Evolutionary conservation across 2,329 filamentous ascomycete genomes (phyloP).

Genomic region (Dryadomyces quercus-mongolicae): DNA sequence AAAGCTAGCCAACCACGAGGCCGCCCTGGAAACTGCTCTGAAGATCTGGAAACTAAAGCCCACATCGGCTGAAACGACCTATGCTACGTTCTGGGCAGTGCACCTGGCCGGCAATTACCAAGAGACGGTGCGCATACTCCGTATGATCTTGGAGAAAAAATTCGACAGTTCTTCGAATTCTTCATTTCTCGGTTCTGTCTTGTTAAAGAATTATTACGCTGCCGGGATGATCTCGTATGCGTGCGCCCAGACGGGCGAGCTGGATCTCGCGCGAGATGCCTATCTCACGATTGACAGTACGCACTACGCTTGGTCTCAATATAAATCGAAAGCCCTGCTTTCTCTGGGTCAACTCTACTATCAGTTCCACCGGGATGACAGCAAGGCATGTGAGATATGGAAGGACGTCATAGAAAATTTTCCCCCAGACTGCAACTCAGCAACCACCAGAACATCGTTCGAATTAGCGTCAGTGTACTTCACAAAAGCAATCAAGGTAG

Average conservation of each 20-base stretch:
- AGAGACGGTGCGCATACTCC: not conserved
- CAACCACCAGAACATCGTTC: not conserved
- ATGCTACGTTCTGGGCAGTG: not conserved
- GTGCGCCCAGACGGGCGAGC: not conserved
- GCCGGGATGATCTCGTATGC: not conserved
- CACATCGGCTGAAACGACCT: not conserved
- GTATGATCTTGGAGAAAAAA: not conserved
- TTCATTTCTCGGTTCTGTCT: not conserved
- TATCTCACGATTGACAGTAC: not conserved
- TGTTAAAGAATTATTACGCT: not conserved
- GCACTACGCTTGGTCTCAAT: not conserved
- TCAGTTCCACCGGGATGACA: not conserved
- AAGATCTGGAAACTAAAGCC: too few relatives aligned
- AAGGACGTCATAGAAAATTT: not conserved
- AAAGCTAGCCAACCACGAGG: too few relatives aligned
- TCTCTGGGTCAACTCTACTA: not conserved
- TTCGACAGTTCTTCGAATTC: not conserved
- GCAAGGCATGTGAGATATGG: not conserved
- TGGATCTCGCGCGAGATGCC: not conserved
- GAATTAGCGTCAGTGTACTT: not conserved
- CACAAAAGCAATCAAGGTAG: not conserved
- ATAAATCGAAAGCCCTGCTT: not conserved
- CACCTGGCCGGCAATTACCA: not conserved
- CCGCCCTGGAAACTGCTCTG: too few relatives aligned
- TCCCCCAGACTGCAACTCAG: not conserved